Percentiles rank a stretch among this genome's conserved stretches.
phyloP scores from a whole-genome alignment of 2,329 filamentous ascomycete species.

The Aplosporella prunicola region DNA sequence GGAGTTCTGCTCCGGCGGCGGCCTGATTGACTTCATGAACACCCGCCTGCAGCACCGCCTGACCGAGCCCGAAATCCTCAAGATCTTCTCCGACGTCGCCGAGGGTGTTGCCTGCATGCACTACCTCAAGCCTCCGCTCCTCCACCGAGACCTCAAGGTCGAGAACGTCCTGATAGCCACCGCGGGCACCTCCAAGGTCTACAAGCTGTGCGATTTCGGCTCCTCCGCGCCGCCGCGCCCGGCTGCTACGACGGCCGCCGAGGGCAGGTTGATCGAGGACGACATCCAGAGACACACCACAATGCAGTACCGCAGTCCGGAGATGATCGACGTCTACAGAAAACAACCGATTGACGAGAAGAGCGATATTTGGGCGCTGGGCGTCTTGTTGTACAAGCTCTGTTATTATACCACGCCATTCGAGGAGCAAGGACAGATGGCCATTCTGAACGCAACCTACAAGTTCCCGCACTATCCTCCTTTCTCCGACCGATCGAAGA shows the following conservation, averaged over 20 bases:
- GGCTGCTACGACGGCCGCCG: conserved; percentile 74
- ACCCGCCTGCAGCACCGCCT: conserved; percentile 90
- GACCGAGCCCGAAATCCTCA: conserved; percentile 93
- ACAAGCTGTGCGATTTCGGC: conserved; percentile 98
- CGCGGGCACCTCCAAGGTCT: conserved; percentile 57
- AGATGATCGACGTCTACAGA: conserved; percentile 97
- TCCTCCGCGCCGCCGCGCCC: conserved; percentile 76
- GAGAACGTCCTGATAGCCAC: conserved; percentile 90
- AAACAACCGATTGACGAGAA: conserved; percentile 97
- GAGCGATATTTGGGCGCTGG: conserved; percentile 95
- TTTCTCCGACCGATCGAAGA: conserved; percentile 85
- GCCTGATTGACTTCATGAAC: conserved; percentile 99
- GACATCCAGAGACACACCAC: conserved; percentile 97
- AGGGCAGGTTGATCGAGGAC: conserved; percentile 89
- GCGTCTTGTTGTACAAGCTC: conserved; percentile 91
- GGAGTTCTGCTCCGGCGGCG: conserved; percentile 93
- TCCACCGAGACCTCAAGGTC: conserved; percentile 93
- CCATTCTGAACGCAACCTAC: conserved; percentile 91
- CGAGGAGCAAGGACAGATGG: conserved; percentile 94
- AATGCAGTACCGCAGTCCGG: conserved; percentile 91
- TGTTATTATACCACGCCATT: conserved; percentile 99
- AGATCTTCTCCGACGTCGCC: conserved; percentile 92
- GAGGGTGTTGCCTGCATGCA: conserved; percentile 99
- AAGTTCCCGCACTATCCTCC: conserved; percentile 79
- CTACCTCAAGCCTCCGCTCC: conserved; percentile 84